Evolutionary conservation across 768 basidiomycete genomes (phyloP), one percentile per base, ranked within the genome.

Genomic region (Termitomyces sp.): DNA sequence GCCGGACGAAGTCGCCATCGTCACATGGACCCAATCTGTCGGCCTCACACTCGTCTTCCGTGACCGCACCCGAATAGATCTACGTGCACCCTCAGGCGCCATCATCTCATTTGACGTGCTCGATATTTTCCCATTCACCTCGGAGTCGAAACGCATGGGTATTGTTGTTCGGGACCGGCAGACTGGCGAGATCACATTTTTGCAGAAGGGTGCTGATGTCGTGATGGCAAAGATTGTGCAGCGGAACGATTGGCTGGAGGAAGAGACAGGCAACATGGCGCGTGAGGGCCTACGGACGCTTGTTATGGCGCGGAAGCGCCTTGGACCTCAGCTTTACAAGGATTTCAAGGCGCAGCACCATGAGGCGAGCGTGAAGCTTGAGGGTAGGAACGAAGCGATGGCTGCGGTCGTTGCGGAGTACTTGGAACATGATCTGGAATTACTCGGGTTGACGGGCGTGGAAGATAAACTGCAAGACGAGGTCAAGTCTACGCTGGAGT

Each of bases 391-490:
- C 65, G 93, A 91, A 60, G 90, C 87, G 0, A 92, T 95, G 84
- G 74, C 81, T 0, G 69, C 72, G 0, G 93, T 93, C 18, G 86
- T 98, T 2, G 76, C 80, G 1, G 82, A 90, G 58, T 81, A 84
- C 60, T 75, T 99, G 34, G 97, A 98, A 72, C 85, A 81, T 39
- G 96, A 98, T 60, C 72, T 99, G 34, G 96, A 99, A 70, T 71
- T 99, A 40, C 75, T 98, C 7, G 96, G 96, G 2, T 72, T 98
- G 63, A 99, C 97, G 0, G 97, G 96, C n/a, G 97, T 99, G 7
- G 97, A 99, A 71, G 97, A 99, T 71, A 98, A 98, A 74, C 74
- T 99, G 58, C 97, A 99, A 67, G 97, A 98, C 59, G 95, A 96
- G 24, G 96, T 99, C 65, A 95, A 91, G 71, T 84, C 88, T 45